Evolutionary conservation across 345 rosid species (phyloP), one percentile per base, ranked within the genome.

Genomic region (Pistacia atlantica): DNA sequence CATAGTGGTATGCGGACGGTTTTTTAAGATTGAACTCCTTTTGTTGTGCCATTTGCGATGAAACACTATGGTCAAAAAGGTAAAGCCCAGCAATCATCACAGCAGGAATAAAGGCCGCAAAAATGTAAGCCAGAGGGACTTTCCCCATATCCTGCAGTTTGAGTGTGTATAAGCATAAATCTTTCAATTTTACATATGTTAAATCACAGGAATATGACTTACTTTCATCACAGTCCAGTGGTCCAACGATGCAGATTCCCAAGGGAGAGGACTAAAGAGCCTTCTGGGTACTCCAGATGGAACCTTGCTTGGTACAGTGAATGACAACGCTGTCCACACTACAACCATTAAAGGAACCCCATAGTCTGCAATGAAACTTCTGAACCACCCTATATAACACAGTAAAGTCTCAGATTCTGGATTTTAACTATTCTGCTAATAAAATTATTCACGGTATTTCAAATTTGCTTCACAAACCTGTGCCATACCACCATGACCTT

Each of bases 341-440:
- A 91, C 79, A 64, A 94, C 97, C 97, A 90, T 92, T 33, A 90
- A 78, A 1, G 97, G 97, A 75, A 94, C 97, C 9, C 98, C 98
- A 71, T 92, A 92, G 77, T 92, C 98, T 48, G 98, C 93, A 13
- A 85, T 78, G 83, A 90, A 85, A 77, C 89, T 87, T 77, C 97
- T 84, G 28, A 78, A 67, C 87, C 86, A 81, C 8, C 90, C 94
- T 93, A 66, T 74, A 28, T 6, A 69, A 57, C 54, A 51, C 38
- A 5, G 22, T 11, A 74, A 33, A 8, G 18, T 12, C 11, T 56
- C 75, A 71, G 70, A 28, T 55, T 64, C 74, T 5, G 18, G n/a
- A 69, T 6, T 11, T 35, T 6, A 38, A 2, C 3, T 42, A 35
- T 52, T 22, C 28, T 1, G 60, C 14, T 60, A 8, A 35, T 16